Evolutionary conservation across 176 grass and related monocot genomes (phyloP).

Genomic region (Rhynchospora tenuis): DNA sequence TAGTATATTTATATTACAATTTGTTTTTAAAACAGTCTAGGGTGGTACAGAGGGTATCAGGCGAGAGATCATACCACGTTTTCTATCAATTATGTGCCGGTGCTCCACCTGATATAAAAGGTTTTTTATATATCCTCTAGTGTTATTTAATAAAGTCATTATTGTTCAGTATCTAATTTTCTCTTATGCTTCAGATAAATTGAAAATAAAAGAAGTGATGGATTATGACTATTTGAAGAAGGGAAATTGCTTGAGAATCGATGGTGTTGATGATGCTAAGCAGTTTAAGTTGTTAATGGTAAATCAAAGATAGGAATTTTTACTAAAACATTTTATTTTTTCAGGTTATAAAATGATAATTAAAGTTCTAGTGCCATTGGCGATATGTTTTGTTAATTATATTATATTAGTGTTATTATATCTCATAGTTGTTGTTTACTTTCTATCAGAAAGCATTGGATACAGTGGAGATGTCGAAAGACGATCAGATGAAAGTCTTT

Average conservation of each 20-base stretch:
- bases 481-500: conserved; percentile 84
- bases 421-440: conserved; percentile 12
- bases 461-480: conserved; percentile 66
- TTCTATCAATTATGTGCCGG: conserved; percentile 97
- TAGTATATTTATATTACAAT: background rate
- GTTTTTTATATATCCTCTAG: conserved; percentile 10
- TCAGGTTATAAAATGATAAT: conserved; percentile 38
- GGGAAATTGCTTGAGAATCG: conserved; percentile 75
- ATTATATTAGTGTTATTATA: conserved; percentile 4
- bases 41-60: conserved; percentile 66
- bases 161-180: conserved; percentile 10
- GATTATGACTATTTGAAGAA: conserved; percentile 92
- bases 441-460: conserved; percentile 63
- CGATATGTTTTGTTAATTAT: background rate
- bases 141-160: background rate
- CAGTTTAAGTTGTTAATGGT: conserved; percentile 63
- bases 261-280: conserved; percentile 80
- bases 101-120: conserved; percentile 58
- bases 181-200: conserved; percentile 53
- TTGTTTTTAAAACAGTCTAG: conserved; percentile 61
- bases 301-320: conserved; percentile 32
- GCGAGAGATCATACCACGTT: conserved; percentile 93
- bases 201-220: conserved; percentile 61
- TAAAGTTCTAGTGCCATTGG: conserved; percentile 2
- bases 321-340: conserved; percentile 8